A percentile compares a stretch with the other conserved stretches of the same genome.
These are phyloP conservation scores for Sinapis alba DNA, from an alignment of 441 rosid species.

Conservation along the genomic window DNA sequence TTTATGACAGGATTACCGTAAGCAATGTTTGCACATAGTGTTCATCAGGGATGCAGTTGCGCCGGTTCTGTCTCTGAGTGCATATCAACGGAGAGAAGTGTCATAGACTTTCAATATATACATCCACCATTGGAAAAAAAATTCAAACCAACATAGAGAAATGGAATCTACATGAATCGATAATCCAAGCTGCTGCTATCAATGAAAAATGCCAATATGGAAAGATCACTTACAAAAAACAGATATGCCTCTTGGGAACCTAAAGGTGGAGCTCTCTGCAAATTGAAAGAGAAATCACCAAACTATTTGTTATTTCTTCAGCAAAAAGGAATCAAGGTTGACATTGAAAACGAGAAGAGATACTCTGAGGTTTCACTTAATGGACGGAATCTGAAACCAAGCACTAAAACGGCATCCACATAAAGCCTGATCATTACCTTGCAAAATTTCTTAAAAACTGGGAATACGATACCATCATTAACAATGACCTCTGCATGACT, in stretches of 20 bases:
- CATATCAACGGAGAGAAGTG: not conserved
- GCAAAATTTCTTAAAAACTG: slow-evolving; percentile 71
- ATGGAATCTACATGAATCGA: not conserved
- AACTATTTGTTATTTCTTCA: not conserved
- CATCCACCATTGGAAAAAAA: not conserved
- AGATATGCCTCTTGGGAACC: slow-evolving; percentile 62
- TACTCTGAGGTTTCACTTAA: not conserved
- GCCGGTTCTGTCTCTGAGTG: slow-evolving; percentile 78
- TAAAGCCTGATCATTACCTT: slow-evolving; percentile 54
- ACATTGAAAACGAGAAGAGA: not conserved
- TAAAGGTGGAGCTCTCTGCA: slow-evolving; percentile 75
- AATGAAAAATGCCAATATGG: slow-evolving; percentile 5
- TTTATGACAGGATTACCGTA: slow-evolving; percentile 50
- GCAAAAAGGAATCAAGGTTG: slow-evolving; percentile 2
- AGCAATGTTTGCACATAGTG: slow-evolving; percentile 87
- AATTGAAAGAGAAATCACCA: slow-evolving; percentile 24
- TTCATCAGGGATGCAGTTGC: slow-evolving; percentile 98
- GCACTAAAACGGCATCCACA: not conserved
- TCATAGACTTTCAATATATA: not conserved
- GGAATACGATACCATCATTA: slow-evolving; percentile 66
- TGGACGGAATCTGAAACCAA: not conserved
- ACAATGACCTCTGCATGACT: slow-evolving; percentile 78
- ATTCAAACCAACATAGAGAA: not conserved
- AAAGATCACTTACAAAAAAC: slow-evolving; percentile 59
- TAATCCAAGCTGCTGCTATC: not conserved